A percentile compares a stretch with the other conserved stretches of the same genome.
These are phyloP conservation scores for Chaetothyriales sp. DNA, from an alignment of 2,329 filamentous ascomycete species.

Conservation along the genomic window DNA sequence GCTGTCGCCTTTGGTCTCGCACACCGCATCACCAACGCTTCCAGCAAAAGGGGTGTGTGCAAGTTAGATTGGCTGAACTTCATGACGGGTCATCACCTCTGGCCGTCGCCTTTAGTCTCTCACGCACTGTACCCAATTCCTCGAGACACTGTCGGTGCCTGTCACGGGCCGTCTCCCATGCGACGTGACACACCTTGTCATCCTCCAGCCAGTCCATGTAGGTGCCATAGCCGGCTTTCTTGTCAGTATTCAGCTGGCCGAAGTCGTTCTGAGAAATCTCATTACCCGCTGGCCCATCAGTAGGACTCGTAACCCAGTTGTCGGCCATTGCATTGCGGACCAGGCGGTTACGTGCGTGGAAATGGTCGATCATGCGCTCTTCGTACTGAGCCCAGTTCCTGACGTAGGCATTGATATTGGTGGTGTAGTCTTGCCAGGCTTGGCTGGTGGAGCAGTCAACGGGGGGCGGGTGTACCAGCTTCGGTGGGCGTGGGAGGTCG, in stretches of 20 bases:
- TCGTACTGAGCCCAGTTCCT: conserved; percentile 44
- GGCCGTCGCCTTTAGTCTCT: neutral
- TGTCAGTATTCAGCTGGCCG: conserved; percentile 4
- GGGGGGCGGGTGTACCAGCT: conserved; percentile 31
- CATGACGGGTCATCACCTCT: neutral
- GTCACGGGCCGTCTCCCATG: conserved; percentile 37
- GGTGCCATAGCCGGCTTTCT: conserved; percentile 30
- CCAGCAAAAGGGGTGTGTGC: neutral
- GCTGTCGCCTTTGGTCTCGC: neutral
- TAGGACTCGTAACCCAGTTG: conserved; percentile 40
- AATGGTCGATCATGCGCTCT: conserved; percentile 41
- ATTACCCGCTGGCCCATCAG: conserved; percentile 22
- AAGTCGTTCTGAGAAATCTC: conserved; percentile 12
- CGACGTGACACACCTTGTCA: conserved; percentile 31
- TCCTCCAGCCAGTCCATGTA: conserved; percentile 35
- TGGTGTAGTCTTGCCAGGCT: conserved; percentile 39
- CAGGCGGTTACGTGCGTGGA: conserved; percentile 38
- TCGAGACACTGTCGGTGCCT: conserved; percentile 31
- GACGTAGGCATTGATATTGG: conserved; percentile 42
- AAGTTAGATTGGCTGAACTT: neutral
- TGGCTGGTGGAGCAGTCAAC: conserved; percentile 29
- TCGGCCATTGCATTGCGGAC: conserved; percentile 31
- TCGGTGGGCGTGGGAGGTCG: conserved; percentile 39
- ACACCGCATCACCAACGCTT: too few species aligned
- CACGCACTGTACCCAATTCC: conserved; percentile 27